Base-by-base conservation (phyloP, 176 grass and related monocot genomes). In the Aegilops bicornis region DNA sequence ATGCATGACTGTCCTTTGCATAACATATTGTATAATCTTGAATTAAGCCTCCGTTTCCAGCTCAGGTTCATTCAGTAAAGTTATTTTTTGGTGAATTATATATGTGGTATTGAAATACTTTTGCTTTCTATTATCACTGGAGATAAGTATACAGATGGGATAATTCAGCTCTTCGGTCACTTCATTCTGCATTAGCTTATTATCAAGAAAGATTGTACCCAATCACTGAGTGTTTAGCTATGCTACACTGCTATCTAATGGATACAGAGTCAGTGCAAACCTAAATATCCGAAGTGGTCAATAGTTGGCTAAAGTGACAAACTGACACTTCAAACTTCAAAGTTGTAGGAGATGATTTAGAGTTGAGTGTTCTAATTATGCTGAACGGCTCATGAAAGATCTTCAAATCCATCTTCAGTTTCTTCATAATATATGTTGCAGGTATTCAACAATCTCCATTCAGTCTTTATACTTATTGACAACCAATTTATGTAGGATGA, bases 41-140 rank as follows among this genome's bases (percentile, higher is more conserved):
- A 73, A 14, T 86, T 76, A 75, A 82, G 61, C 42, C 17, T 42
- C 10, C 0, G 3, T 65, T 75, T 80, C 32, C 23, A 61, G 10
- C 58, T n/a, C 10, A 30, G 58, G 40, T 75, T 62, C 59, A 76
- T 75, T 76, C 6, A 52, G 10, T 39, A 72, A 20, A 72, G 27
- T 48, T 80, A 64, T 36, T 85, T 85, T 84, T 63, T 47, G 50
- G 37, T 47, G 35, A 72, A 48, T 80, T 4, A 19, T 67, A 56
- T n/a, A 33, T 42, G 27, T 69, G 47, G 10, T 32, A 17, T 22
- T 63, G 33, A 42, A 43, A 71, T 31, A 71, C 24, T 43, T 86
- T 23, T 14, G 17, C 24, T 74, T 84, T 45, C 36, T 74, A 15
- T 84, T 8, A 40, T 42, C 70, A 12, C 14, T 64, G 37, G 58